Conservation (phyloP, 1,284 basidiomycete genomes). For the Schizopora paradoxa region DNA sequence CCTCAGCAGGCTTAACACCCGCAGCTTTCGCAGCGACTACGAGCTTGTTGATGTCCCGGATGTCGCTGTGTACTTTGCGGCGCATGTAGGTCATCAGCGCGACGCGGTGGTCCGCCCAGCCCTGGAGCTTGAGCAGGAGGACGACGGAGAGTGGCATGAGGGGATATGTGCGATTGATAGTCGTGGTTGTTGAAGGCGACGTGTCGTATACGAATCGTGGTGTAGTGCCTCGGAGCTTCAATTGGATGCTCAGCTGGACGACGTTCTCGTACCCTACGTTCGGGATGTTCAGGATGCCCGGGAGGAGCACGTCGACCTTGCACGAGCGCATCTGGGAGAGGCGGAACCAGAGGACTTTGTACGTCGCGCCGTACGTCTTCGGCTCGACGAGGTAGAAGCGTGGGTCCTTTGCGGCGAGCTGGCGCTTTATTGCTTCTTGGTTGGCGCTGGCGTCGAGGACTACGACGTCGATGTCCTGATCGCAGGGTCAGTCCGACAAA, state of each 20-base stretch:
- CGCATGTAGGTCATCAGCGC: constrained; percentile 30
- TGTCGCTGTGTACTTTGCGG: constrained; percentile 38
- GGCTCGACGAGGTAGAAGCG: constrained; percentile 39
- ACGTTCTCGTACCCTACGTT: too few species aligned
- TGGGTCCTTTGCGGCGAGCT: constrained; percentile 30
- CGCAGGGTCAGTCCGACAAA: not conserved
- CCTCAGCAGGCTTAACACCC: too few species aligned
- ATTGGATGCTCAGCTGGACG: too few species aligned
- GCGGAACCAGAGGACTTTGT: constrained; percentile 42
- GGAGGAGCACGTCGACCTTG: constrained; percentile 49
- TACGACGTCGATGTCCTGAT: constrained; percentile 48
- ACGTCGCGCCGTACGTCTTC: constrained; percentile 35
- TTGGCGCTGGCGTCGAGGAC: constrained; percentile 32
- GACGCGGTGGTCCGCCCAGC: constrained; percentile 42
- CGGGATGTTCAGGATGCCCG: constrained; percentile 42
- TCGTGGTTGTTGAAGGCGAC: constrained; percentile 24
- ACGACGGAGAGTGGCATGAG: constrained; percentile 41
- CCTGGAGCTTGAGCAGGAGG: constrained; percentile 45
- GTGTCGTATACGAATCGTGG: too few species aligned
- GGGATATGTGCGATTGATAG: constrained; percentile 29
- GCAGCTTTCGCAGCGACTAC: too few species aligned
- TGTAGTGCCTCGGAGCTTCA: too few species aligned
- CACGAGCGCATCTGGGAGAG: constrained; percentile 28
- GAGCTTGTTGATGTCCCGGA: constrained; percentile 38
- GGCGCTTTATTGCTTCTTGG: constrained; percentile 38